Evolutionary conservation across 331 rosid species (phyloP).

Genomic region (Acacia pycnantha): DNA sequence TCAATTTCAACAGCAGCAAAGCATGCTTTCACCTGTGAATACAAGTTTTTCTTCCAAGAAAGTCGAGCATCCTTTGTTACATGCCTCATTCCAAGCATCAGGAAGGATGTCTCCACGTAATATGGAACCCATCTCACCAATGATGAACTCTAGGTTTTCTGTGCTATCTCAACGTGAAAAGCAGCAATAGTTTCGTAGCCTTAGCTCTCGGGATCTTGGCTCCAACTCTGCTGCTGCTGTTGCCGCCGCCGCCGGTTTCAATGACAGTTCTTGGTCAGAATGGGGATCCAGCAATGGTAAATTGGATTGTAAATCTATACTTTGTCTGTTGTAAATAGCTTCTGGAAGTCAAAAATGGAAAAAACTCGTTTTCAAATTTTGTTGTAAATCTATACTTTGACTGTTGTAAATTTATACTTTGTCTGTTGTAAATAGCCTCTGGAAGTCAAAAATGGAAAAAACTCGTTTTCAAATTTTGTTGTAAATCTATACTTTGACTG

Average conservation of each 20-base stretch:
- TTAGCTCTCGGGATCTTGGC: conserved; percentile 86
- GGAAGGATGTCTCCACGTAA: conserved; percentile 91
- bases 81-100: conserved; percentile 68
- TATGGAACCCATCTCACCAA: conserved; percentile 85
- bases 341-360: too few relatives aligned
- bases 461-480: too few relatives aligned
- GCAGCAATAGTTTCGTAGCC: conserved; percentile 89
- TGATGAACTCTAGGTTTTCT: conserved; percentile 72
- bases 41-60: conserved; percentile 71
- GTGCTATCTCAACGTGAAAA: conserved; percentile 79
- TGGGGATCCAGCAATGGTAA: conserved; percentile 83
- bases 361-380: too few relatives aligned
- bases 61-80: conserved; percentile 67
- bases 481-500: too few relatives aligned
- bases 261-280: conserved; percentile 71
- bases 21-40: conserved; percentile 76
- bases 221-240: conserved; percentile 51
- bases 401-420: too few relatives aligned
- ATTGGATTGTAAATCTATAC: too few relatives aligned
- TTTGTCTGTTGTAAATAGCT: too few relatives aligned
- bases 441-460: too few relatives aligned
- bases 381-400: too few relatives aligned
- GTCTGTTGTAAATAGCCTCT: too few relatives aligned
- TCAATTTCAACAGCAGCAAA: conserved; percentile 94
- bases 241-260: conserved; percentile 41